These are phyloP conservation scores for Drechslerella stenobrocha DNA, from an alignment of 2,329 filamentous ascomycete species.

Conservation along the genomic window DNA sequence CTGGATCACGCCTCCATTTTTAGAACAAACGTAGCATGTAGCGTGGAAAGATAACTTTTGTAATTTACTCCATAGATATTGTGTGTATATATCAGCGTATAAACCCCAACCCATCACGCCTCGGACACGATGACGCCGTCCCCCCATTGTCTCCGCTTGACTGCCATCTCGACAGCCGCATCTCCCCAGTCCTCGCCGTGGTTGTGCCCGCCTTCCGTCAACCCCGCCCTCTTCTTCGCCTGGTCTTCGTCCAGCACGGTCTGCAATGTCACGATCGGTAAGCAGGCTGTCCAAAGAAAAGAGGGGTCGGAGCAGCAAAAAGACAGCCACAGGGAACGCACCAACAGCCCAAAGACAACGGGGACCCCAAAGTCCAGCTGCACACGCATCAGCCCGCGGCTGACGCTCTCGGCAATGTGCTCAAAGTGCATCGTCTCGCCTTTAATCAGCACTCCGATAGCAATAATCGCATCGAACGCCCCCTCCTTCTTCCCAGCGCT, in stretches of 20 bases:
- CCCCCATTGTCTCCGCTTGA: constrained; percentile 82
- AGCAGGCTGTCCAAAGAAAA: neutral
- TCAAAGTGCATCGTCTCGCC: constrained; percentile 99
- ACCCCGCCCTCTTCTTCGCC: constrained; percentile 78
- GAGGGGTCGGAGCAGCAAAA: constrained; percentile 49
- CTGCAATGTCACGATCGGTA: constrained; percentile 57
- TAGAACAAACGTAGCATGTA: constrained; percentile 2
- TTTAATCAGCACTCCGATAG: constrained; percentile 95
- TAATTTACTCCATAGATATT: neutral
- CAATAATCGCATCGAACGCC: constrained; percentile 90
- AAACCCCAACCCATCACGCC: constrained; percentile 10
- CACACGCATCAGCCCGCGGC: constrained; percentile 89
- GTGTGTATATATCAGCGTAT: constrained; percentile 2
- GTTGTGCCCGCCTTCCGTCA: constrained; percentile 73
- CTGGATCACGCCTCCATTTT: no score
- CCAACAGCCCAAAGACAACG: constrained; percentile 77
- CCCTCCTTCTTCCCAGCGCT: constrained; percentile 56
- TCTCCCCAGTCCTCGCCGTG: constrained; percentile 96
- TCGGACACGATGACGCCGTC: constrained; percentile 60
- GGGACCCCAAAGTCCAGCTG: constrained; percentile 87
- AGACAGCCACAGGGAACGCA: constrained; percentile 3
- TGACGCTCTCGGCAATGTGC: constrained; percentile 91
- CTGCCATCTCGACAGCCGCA: constrained; percentile 89
- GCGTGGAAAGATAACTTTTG: neutral
- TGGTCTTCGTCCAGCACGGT: constrained; percentile 89